Conservation (phyloP, 1,284 basidiomycete genomes). For the Coniferiporia weirii region DNA sequence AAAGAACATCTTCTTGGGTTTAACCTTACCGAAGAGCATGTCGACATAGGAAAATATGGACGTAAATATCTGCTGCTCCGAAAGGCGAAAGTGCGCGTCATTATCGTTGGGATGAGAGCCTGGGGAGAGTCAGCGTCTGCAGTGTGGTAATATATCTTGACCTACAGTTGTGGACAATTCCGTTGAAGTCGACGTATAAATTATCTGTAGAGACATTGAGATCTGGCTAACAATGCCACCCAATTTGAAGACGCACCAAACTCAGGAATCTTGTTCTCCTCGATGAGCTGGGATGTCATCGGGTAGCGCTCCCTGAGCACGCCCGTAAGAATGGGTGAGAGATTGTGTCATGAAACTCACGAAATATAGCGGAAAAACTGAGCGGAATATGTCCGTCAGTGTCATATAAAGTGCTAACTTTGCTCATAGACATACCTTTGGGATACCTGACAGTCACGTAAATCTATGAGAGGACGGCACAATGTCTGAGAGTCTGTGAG, state of each 20-base stretch:
- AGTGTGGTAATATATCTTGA: constrained; percentile 21
- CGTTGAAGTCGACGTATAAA: constrained; percentile 95
- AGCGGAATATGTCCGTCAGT: background rate
- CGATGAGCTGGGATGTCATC: constrained; percentile 94
- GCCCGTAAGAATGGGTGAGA: constrained; percentile 14
- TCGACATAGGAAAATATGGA: constrained; percentile 97
- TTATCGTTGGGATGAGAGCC: constrained; percentile 92
- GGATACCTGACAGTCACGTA: constrained; percentile 20
- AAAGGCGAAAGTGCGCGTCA: constrained; percentile 91
- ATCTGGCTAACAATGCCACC: background rate
- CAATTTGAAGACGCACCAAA: constrained; percentile 48
- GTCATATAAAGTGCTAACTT: background rate
- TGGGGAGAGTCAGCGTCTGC: constrained; percentile 25
- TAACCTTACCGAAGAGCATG: constrained; percentile 95
- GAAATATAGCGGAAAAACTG: constrained; percentile 85
- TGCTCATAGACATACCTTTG: constrained; percentile 21
- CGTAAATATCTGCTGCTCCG: constrained; percentile 96
- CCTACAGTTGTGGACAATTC: constrained; percentile 95
- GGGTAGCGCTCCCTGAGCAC: constrained; percentile 86
- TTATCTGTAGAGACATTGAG: constrained; percentile 53
- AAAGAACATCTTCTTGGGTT: constrained; percentile 94
- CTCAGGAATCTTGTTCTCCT: constrained; percentile 96
- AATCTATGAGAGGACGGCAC: background rate
- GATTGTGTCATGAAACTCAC: constrained; percentile 38
- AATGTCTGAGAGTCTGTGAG: background rate